Conservation (phyloP, 2,329 filamentous ascomycete species). For the Alternaria triticimaculans region DNA sequence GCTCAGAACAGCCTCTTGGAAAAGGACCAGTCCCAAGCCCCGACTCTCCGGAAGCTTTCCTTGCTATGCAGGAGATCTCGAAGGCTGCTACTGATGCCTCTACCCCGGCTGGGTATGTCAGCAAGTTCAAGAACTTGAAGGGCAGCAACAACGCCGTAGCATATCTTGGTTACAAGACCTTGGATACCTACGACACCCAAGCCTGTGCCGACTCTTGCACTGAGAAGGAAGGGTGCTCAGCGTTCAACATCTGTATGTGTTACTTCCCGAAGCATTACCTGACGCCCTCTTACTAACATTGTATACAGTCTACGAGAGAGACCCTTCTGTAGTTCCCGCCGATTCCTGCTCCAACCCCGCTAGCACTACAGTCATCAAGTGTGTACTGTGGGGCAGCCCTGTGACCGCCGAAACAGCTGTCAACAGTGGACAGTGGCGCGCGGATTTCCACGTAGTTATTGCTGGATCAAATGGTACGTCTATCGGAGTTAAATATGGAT, state of each 20-base stretch:
- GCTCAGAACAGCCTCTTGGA: not conserved
- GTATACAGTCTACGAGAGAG: not conserved
- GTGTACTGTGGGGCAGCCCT: not conserved
- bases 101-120: not conserved
- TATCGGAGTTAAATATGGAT: no score
- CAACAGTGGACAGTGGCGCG: not conserved
- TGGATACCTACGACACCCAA: not conserved
- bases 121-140: not conserved
- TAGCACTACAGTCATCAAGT: not conserved
- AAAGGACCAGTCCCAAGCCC: not conserved
- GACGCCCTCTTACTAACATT: not conserved
- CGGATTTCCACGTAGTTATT: not conserved
- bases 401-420: not conserved
- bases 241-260: not conserved
- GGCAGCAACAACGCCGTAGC: not conserved
- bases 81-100: not conserved
- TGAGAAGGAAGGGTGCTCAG: not conserved
- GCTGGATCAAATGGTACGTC: not conserved
- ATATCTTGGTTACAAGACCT: not conserved
- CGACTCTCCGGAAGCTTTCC: not conserved
- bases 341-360: not conserved
- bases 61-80: not conserved
- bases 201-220: not conserved
- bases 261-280: not conserved
- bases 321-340: not conserved